Evolutionary conservation across 352 stramenopile genomes (phyloP).

Genomic region (Phytophthora cryptogea): DNA sequence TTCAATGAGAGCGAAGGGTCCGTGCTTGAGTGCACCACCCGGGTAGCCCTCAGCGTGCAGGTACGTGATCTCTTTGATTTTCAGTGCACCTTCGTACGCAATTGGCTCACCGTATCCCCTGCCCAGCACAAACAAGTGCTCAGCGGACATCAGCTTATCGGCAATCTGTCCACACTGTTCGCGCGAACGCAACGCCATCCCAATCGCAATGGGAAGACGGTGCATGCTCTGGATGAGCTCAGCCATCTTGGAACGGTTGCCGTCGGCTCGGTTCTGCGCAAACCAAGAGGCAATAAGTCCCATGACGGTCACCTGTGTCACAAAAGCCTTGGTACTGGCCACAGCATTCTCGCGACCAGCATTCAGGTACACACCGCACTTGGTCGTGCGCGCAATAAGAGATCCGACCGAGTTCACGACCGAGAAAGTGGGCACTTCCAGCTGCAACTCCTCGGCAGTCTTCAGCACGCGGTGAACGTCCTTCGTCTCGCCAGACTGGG

Average conservation of each 20-base stretch:
- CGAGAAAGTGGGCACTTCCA: conserved; percentile 87
- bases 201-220: conserved; percentile 97
- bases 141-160: conserved; percentile 84
- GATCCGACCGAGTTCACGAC: conserved; percentile 98
- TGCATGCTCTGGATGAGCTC: conserved; percentile 96
- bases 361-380: conserved; percentile 98
- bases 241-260: conserved; percentile 84
- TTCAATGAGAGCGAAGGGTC: conserved; percentile 99
- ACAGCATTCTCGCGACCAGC: conserved; percentile 98
- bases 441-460: conserved; percentile 70
- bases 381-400: conserved; percentile 94
- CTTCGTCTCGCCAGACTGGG: conserved; percentile 98
- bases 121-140: conserved; percentile 96
- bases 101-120: conserved; percentile 95
- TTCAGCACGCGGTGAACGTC: conserved; percentile 96
- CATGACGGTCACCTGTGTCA: conserved; percentile 95
- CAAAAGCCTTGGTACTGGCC: conserved; percentile 99
- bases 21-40: conserved; percentile 98
- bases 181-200: conserved; percentile 95
- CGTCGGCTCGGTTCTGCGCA: conserved; percentile 87
- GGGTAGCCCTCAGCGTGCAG: conserved; percentile 98
- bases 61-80: conserved; percentile 99
- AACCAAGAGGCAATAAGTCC: conserved; percentile 91
- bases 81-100: conserved; percentile 97
- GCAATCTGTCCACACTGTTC: conserved; percentile 92